Conservation (phyloP, 2,329 filamentous ascomycete genomes). For the Sporothrix mexicana region DNA sequence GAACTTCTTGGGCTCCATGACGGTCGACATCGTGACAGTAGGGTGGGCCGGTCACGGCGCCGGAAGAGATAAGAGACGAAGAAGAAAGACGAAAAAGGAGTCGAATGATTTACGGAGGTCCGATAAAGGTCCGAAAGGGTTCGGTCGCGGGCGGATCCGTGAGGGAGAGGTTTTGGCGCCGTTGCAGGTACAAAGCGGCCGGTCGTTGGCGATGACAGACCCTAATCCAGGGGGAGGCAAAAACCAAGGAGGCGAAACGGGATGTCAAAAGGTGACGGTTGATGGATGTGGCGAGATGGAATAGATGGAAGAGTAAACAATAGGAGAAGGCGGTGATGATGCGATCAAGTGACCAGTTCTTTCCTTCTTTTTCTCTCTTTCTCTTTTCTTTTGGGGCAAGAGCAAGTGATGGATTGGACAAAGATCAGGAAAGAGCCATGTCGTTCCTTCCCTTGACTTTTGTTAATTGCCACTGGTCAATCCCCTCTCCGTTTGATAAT, state of each 20-base stretch:
- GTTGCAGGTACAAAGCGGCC: conserved; percentile 15
- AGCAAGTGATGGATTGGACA: conserved; percentile 10
- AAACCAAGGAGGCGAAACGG: conserved; percentile 9
- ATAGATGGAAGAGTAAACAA: neutral
- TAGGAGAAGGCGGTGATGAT: conserved; percentile 11
- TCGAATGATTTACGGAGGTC: neutral
- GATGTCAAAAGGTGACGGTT: neutral
- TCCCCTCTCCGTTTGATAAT: conserved; percentile 13
- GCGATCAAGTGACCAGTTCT: neutral
- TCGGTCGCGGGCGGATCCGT: conserved; percentile 5
- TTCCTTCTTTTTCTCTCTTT: neutral
- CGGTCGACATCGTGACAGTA: conserved; percentile 28
- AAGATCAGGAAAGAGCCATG: conserved; percentile 4
- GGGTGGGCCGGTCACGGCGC: conserved; percentile 6
- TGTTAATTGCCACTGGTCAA: conserved; percentile 31
- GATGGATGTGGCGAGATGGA: conserved; percentile 17
- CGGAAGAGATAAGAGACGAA: neutral
- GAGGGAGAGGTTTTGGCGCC: conserved; percentile 10
- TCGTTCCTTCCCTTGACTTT: conserved; percentile 32
- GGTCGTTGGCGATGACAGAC: neutral
- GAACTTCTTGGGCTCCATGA: conserved; percentile 39
- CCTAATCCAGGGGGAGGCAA: conserved; percentile 22
- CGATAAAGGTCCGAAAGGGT: conserved; percentile 4
- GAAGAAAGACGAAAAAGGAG: neutral
- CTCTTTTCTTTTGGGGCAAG: conserved; percentile 12